Evolutionary conservation across 768 basidiomycete genomes (phyloP).

Genomic region (button mushroom (Agaricus bisporus)): DNA sequence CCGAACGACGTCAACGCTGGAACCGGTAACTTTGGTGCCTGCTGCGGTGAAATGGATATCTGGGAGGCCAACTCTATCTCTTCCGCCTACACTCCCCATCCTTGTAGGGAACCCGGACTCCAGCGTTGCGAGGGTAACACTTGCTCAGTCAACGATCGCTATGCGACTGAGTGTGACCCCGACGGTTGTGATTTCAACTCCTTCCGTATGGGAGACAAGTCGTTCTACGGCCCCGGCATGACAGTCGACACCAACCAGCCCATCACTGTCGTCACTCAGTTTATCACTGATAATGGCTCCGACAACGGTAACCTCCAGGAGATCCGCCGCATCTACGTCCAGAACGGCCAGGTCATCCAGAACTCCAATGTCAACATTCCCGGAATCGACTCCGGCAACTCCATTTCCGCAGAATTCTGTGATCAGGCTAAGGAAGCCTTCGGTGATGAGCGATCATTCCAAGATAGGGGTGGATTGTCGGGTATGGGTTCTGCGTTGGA

Average conservation of each 20-base stretch:
- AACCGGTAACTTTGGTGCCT: slow-evolving; percentile 29
- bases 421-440: slow-evolving; percentile 27
- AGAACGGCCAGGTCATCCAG: slow-evolving; percentile 30
- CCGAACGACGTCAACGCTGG: slow-evolving; percentile 27
- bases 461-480: slow-evolving; percentile 30
- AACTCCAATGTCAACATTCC: slow-evolving; percentile 27
- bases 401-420: slow-evolving; percentile 32
- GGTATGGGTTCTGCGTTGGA: slow-evolving; percentile 27
- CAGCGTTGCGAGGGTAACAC: slow-evolving; percentile 26
- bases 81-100: slow-evolving; percentile 34
- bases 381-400: slow-evolving; percentile 26
- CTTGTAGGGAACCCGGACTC: slow-evolving; percentile 26
- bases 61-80: slow-evolving; percentile 40
- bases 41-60: slow-evolving; percentile 41
- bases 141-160: slow-evolving; percentile 19
- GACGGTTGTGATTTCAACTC: slow-evolving; percentile 47
- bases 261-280: slow-evolving; percentile 29
- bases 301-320: slow-evolving; percentile 21
- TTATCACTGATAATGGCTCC: slow-evolving; percentile 33
- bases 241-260: slow-evolving; percentile 20
- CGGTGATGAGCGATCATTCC: slow-evolving; percentile 21
- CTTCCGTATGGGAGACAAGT: slow-evolving; percentile 34
- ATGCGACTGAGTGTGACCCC: slow-evolving; percentile 31
- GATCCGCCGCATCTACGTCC: slow-evolving; percentile 20
- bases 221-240: slow-evolving; percentile 32